A percentile compares a stretch with the other conserved stretches of the same genome.
phyloP scores from a whole-genome alignment of 1,284 basidiomycete genomes.

The Puccinia coronata region DNA sequence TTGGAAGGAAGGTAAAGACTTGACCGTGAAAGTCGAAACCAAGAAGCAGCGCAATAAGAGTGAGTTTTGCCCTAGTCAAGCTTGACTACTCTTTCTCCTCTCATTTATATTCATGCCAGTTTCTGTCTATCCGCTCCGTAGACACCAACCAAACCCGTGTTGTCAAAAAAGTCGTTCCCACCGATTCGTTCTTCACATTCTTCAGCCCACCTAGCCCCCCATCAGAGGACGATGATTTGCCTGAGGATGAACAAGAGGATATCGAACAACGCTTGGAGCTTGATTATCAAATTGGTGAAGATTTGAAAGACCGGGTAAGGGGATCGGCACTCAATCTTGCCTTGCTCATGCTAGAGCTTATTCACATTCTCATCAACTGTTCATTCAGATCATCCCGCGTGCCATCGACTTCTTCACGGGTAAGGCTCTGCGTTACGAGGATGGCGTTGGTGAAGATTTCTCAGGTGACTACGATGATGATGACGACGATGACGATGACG shows the following conservation, averaged over 20 bases:
- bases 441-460: constrained; percentile 42
- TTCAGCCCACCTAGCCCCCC: constrained; percentile 44
- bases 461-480: constrained; percentile 47
- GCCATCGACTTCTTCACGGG: constrained; percentile 50
- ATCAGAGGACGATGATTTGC: constrained; percentile 44
- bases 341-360: background rate
- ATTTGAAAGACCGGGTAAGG: constrained; percentile 47
- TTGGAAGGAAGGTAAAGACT: constrained; percentile 50
- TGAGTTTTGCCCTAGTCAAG: constrained; percentile 8
- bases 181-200: constrained; percentile 49
- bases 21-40: constrained; percentile 47
- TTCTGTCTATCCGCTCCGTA: constrained; percentile 1
- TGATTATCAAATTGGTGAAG: constrained; percentile 50
- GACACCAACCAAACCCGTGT: constrained; percentile 50
- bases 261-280: constrained; percentile 48
- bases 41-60: constrained; percentile 49
- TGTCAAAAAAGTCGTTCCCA: constrained; percentile 48
- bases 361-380: constrained; percentile 4
- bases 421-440: constrained; percentile 46
- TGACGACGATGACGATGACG: constrained; percentile 44
- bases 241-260: constrained; percentile 48
- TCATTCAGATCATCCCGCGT: constrained; percentile 45
- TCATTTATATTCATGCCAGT: background rate
- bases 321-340: background rate
- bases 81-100: background rate